These are phyloP conservation scores for Entophlyctis helioformis DNA, from an alignment of 192 early-diverging fungal genomes.

Conservation along the genomic window DNA sequence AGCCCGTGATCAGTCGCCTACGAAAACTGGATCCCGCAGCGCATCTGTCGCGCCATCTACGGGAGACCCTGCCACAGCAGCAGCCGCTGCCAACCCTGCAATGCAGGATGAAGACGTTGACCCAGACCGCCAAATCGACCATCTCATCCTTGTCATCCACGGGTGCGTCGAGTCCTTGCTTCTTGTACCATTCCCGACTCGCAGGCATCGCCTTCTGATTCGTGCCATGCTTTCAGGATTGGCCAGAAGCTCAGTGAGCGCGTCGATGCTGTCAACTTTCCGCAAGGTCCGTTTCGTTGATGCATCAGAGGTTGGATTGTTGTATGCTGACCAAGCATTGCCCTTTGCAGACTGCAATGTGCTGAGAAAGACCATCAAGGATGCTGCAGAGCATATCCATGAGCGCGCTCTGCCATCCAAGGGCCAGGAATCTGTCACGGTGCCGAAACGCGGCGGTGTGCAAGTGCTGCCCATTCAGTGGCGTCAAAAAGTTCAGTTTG, in stretches of 20 bases:
- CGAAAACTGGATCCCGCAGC: no score
- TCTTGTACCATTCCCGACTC: not conserved
- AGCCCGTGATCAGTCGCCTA: not conserved
- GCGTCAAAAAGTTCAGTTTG: constrained; percentile 69
- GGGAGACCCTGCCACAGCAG: no score
- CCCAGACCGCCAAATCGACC: constrained; percentile 59
- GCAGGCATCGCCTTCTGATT: not conserved
- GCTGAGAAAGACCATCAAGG: constrained; percentile 55
- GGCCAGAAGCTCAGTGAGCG: constrained; percentile 72
- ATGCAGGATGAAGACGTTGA: constrained; percentile 40
- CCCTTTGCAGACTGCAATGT: constrained; percentile 49
- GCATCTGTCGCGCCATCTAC: no score
- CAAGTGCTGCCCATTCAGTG: constrained; percentile 77
- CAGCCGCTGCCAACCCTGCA: not conserved
- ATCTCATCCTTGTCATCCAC: constrained; percentile 73
- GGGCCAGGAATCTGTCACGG: no score
- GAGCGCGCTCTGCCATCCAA: constrained; percentile 12
- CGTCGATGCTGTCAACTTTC: constrained; percentile 53
- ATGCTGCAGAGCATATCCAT: constrained; percentile 16
- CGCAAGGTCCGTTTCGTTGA: constrained; percentile 9
- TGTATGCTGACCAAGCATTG: not conserved
- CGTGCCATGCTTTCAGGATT: constrained; percentile 24
- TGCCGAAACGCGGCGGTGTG: constrained; percentile 36
- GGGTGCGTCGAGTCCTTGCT: constrained; percentile 24
- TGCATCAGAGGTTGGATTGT: constrained; percentile 1